A percentile compares a stretch with the other conserved stretches of the same genome.
These are phyloP conservation scores for Hortaea werneckii DNA, from an alignment of 2,329 filamentous ascomycete species.

Conservation along the genomic window DNA sequence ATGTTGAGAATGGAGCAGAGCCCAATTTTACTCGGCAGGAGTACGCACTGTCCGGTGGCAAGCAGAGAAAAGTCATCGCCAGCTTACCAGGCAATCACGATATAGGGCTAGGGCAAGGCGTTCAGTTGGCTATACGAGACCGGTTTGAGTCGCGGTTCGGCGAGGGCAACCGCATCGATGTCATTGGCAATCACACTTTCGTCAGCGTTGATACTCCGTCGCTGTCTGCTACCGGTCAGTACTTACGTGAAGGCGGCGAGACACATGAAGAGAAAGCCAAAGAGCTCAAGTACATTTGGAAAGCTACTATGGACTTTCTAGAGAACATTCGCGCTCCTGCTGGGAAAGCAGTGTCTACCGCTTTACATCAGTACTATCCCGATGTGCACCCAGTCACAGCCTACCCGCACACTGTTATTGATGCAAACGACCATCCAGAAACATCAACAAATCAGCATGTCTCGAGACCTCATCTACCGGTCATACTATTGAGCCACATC, in stretches of 20 bases:
- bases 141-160: constrained; percentile 85
- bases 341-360: constrained; percentile 56
- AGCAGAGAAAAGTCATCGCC: constrained; percentile 68
- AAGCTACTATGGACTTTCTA: constrained; percentile 67
- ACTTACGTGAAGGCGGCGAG: constrained; percentile 44
- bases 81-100: constrained; percentile 93
- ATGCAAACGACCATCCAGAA: constrained; percentile 15
- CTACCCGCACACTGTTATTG: constrained; percentile 25
- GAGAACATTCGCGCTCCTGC: constrained; percentile 55
- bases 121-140: constrained; percentile 69
- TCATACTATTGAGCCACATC: constrained; percentile 82
- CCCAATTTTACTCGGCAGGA: constrained; percentile 50
- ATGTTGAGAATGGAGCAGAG: constrained; percentile 30
- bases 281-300: constrained; percentile 49
- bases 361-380: constrained; percentile 43
- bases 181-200: constrained; percentile 90
- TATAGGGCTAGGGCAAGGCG: constrained; percentile 75
- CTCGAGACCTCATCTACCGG: constrained; percentile 55
- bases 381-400: background rate
- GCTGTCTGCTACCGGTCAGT: constrained; percentile 61
- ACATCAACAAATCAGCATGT: constrained; percentile 7
- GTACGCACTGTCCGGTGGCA: constrained; percentile 47
- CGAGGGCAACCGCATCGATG: constrained; percentile 78
- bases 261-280: constrained; percentile 33
- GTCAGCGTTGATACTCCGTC: constrained; percentile 86